Evolutionary conservation across 139 green algal species (phyloP), one percentile per base, ranked within the genome.

Genomic region (Mesotaenium endlicherianum): DNA sequence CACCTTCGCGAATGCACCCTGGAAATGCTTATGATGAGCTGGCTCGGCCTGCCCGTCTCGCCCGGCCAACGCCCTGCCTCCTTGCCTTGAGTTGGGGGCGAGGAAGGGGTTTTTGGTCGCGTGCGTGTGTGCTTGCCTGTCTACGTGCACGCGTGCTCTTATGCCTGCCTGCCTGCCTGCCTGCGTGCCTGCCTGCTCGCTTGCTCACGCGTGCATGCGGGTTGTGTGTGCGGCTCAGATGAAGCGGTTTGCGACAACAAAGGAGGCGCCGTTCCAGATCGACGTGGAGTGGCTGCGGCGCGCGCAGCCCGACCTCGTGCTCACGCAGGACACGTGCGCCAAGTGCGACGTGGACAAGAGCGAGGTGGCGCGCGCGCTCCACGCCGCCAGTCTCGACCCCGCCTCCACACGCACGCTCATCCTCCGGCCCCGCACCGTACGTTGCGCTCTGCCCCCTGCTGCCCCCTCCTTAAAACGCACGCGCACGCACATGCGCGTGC

Each of bases 201-300:
- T 64, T 64, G 26, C 26, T 34, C 53, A 34, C 53, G 20, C 26
- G 20, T 64, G 20, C 53, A 26, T 64, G 26, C 53, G 53, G 53
- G 26, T 64, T 74, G 60, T 74, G 60, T 74, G 38, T 41, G 60
- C 14, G 47, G 8, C 47, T 57, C 47, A 57, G 70, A 72, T 89
- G 75, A 84, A 88, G 68, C 53, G 71, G 14, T 57, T 88, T 34
- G 44, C 80, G 79, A 42, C 77, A 77, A 57, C 44, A 31, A 50
- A 75, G 31, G 79, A 82, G 38, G 82, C 38, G 34, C 82, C 74
- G 59, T 88, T 75, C 38, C 47, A 81, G 41, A 36, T 97, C 50
- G 93, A 97, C 53, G 91, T 92, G 70, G 82, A 93, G 31, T 90
- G 87, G 60, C 81, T 97, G 72, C 84, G 89, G 0, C 53, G 84